Evolutionary conservation across 139 green algal genomes (phyloP).

Genomic region (Dunaliella primolecta): DNA sequence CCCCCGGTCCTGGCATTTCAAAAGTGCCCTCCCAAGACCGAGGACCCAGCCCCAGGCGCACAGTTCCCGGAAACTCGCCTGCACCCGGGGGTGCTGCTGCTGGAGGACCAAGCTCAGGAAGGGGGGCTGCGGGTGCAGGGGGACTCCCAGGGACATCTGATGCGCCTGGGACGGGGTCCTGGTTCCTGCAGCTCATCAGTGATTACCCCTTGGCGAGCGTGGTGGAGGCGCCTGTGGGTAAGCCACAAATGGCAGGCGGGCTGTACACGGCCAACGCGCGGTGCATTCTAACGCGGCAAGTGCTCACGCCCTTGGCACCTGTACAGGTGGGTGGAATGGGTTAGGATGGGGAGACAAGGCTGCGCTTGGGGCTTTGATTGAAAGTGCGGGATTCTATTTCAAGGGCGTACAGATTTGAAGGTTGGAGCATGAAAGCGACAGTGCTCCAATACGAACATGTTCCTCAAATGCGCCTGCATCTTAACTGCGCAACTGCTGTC

Average conservation of each 20-base stretch:
- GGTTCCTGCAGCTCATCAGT: slow-evolving; percentile 16
- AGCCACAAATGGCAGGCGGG: slow-evolving; percentile 27
- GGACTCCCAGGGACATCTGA: neutral
- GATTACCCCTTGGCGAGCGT: slow-evolving; percentile 9
- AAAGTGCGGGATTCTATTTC: too few relatives aligned
- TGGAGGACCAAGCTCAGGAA: neutral
- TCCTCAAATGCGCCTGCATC: too few relatives aligned
- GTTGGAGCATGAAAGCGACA: too few relatives aligned
- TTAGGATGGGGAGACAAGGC: too few relatives aligned
- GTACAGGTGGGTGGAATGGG: slow-evolving; percentile 11
- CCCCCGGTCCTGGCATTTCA: neutral
- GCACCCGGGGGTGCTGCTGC: neutral
- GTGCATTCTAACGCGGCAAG: slow-evolving; percentile 25
- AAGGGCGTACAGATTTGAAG: too few relatives aligned
- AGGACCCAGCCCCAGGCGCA: slow-evolving; percentile 1
- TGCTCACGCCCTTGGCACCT: slow-evolving; percentile 30
- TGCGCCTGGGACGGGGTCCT: neutral
- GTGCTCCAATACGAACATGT: too few relatives aligned
- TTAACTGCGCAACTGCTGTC: too few relatives aligned
- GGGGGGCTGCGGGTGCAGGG: neutral
- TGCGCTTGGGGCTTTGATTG: too few relatives aligned
- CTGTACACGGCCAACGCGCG: slow-evolving; percentile 45
- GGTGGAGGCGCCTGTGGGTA: slow-evolving; percentile 14
- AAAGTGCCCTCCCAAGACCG: neutral
- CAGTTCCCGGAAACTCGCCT: neutral